Evolutionary conservation across 2,329 filamentous ascomycete genomes (phyloP), one percentile per base, ranked within the genome.

Genomic region (Magnaporthales sp.): DNA sequence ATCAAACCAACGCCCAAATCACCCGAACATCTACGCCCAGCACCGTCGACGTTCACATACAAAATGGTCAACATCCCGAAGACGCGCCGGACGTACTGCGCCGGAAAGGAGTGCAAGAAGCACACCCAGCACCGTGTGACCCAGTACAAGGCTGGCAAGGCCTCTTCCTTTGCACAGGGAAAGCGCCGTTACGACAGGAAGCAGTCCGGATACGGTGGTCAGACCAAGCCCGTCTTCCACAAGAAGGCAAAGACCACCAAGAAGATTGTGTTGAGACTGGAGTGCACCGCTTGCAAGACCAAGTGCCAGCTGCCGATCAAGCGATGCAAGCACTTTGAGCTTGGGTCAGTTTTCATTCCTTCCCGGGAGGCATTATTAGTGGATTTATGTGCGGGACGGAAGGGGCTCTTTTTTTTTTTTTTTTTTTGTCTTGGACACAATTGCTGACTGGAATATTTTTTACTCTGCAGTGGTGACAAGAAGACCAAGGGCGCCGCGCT

Each of bases 231-330:
- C 77, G 93, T 99, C 79, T 99, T 98, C 91, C 95, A 98, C 92
- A 99, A 98, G 91, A 98, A 97, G 87, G 95, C 95, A 75, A 99
- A 99, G 91, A 99, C 95, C 75, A 99, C 95, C 80, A 99, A 99
- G 92, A 99, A 99, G 91, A 91, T 99, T 77, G 96, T 99, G 78
- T 86, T 99, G 83, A 90, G 95, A 86, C 85, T 99, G 83, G 95
- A 99, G 84, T 99, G 95, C 88, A 94, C 92, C 79, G 81, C 84
- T 75, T 99, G 95, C 92, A 98, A 98, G 91, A 90, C 92, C 81
- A 98, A 97, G 91, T 89, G 89, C 83, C 93, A 99, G 87, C 88
- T 99, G 79, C 88, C 95, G 75, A 87, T 99, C 83, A 99, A 99
- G 91, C 92, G 95, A 81, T 99, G 95, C 93, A 99, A 99, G 91